These are phyloP conservation scores for Cercospora berteroae DNA, from an alignment of 2,329 filamentous ascomycete species.

Conservation along the genomic window DNA sequence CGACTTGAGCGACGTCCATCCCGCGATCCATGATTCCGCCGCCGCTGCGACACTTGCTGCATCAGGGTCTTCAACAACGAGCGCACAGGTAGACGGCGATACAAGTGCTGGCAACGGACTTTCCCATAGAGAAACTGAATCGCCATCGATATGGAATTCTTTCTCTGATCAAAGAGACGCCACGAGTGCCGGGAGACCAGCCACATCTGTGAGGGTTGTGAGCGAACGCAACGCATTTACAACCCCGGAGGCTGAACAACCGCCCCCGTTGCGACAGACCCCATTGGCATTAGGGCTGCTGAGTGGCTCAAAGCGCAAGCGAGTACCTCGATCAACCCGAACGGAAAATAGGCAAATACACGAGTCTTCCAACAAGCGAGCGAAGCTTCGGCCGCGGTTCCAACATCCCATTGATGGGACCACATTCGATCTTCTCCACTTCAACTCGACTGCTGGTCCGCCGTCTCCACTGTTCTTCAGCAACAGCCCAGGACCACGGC, in stretches of 20 bases:
- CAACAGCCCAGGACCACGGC: constrained; percentile 44
- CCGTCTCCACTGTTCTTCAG: constrained; percentile 56
- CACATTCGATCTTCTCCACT: constrained; percentile 36
- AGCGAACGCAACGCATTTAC: constrained; percentile 9
- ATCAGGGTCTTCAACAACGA: neutral
- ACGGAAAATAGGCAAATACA: constrained; percentile 13
- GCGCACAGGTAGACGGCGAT: neutral
- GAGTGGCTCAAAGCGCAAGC: constrained; percentile 21
- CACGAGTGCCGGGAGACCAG: neutral
- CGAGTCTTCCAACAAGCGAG: constrained; percentile 24
- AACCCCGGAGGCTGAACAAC: constrained; percentile 8
- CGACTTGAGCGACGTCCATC: neutral
- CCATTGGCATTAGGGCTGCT: constrained; percentile 11
- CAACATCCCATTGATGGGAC: constrained; percentile 32
- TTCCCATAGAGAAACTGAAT: neutral
- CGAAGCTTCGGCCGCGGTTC: constrained; percentile 21
- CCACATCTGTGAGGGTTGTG: neutral
- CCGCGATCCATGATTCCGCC: neutral
- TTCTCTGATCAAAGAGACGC: constrained; percentile 16
- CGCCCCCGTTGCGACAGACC: constrained; percentile 6
- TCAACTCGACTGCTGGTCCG: constrained; percentile 29
- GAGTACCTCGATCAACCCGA: constrained; percentile 6
- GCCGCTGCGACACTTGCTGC: neutral
- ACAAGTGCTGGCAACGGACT: neutral
- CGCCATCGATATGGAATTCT: constrained; percentile 27